A percentile compares a stretch with the other conserved stretches of the same genome.
phyloP scores from a whole-genome alignment of 352 stramenopile genomes.

The Lagenidium giganteum region DNA sequence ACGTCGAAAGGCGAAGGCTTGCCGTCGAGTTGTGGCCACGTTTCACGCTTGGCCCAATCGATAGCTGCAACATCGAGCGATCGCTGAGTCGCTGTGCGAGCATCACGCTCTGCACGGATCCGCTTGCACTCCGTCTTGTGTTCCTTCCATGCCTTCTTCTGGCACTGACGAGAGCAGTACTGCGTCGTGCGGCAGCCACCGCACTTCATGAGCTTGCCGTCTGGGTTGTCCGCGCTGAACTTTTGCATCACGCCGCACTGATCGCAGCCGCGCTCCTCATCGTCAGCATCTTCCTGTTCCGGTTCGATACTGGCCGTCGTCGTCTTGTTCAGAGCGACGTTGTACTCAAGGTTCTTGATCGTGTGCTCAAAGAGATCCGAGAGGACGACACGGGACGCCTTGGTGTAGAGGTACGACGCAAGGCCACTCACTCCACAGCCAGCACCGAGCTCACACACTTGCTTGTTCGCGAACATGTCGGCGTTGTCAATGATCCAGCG shows the following conservation, averaged over 20 bases:
- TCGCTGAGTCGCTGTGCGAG: constrained; percentile 7
- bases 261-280: constrained; percentile 42
- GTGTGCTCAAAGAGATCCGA: constrained; percentile 83
- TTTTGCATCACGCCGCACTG: constrained; percentile 68
- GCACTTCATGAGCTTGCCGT: constrained; percentile 85
- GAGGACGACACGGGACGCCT: constrained; percentile 68
- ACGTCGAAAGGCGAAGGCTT: constrained; percentile 50
- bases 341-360: constrained; percentile 78
- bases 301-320: constrained; percentile 1
- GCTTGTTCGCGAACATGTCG: constrained; percentile 55
- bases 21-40: constrained; percentile 39
- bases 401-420: constrained; percentile 73
- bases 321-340: constrained; percentile 69
- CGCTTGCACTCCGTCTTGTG: constrained; percentile 82
- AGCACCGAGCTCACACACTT: constrained; percentile 78
- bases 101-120: constrained; percentile 36
- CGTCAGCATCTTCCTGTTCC: constrained; percentile 7
- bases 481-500: constrained; percentile 77
- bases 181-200: constrained; percentile 57
- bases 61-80: constrained; percentile 63
- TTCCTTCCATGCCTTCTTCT: constrained; percentile 83
- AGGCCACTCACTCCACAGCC: constrained; percentile 82
- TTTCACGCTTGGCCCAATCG: constrained; percentile 75
- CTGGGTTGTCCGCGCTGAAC: constrained; percentile 78
- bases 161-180: constrained; percentile 84